These are phyloP conservation scores for Dorcoceras hygrometricum DNA, from an alignment of 257 asterid species.

Conservation along the genomic window DNA sequence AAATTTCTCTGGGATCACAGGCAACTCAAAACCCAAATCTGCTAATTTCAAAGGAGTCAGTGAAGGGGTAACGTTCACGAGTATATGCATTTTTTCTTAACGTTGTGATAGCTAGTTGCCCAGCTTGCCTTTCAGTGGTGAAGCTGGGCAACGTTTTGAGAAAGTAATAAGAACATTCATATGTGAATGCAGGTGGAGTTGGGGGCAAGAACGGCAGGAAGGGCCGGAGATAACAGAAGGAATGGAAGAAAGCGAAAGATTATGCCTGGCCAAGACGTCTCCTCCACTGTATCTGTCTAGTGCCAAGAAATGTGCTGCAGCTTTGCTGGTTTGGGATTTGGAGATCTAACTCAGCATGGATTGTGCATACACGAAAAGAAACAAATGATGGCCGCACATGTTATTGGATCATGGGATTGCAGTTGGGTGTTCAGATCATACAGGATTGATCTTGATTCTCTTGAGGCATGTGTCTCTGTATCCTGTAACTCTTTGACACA, in stretches of 20 bases:
- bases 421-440: background rate
- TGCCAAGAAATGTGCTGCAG: background rate
- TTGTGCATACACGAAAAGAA: background rate
- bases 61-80: slow-evolving; percentile 38
- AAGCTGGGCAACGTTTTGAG: background rate
- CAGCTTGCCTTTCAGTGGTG: background rate
- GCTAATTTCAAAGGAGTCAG: slow-evolving; percentile 48
- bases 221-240: slow-evolving; percentile 31
- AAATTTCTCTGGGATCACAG: slow-evolving; percentile 26
- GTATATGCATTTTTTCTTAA: background rate
- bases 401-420: background rate
- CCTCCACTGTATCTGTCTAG: slow-evolving; percentile 7
- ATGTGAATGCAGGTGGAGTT: slow-evolving; percentile 38
- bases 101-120: background rate
- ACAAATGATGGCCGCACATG: background rate
- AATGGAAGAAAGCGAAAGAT: slow-evolving; percentile 26
- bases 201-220: slow-evolving; percentile 35
- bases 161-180: background rate
- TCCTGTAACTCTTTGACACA: background rate
- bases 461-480: background rate
- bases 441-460: background rate
- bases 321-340: background rate
- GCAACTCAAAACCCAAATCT: slow-evolving; percentile 4
- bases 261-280: slow-evolving; percentile 24
- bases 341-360: background rate